Evolutionary conservation across 106 monocot species (phyloP), one percentile per base, ranked within the genome.

Genomic region (Dioscorea dumetorum): DNA sequence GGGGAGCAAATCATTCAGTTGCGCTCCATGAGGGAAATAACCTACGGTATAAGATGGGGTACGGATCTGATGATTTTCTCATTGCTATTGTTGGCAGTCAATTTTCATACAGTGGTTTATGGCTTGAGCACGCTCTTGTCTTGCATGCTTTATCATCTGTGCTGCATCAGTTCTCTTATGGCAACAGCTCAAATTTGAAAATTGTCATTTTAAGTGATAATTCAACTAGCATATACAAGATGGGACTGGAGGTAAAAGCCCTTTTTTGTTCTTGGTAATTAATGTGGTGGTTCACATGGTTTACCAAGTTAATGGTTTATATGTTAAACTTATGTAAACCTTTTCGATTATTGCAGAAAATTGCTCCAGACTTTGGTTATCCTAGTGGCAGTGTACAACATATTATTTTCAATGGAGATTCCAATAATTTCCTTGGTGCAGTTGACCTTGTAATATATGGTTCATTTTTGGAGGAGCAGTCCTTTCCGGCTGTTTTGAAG

Each of bases 401-500:
- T 33, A 70, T 87, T 65, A 41, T 48, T 70, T 13, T 64, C 61
- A 72, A 79, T 70, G 80, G 52, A 66, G 77, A 84, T 56, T 64
- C 64, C 24, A 74, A 24, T 60, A 78, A 65, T 53, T 77, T 87
- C 31, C 88, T 99, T 68, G 61, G 70, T 57, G 75, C 84, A 59
- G 70, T 90, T 51, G 85, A 93, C 66, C 67, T 93, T 70, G 93
- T 93, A 22, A 81, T 99, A 72, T 99, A 99, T 79, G 87, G 84
- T 62, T 93, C 97, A 41, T 93, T 92, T 85, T 87, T 93, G 56
- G 90, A 99, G 60, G 97, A 90, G 73, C 97, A 84, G 33, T 81
- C 87, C 16, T 99, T 99, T 73, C 97, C 97, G 28, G 51, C 82
- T 60, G 62, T 83, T 67, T 73, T 99, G 67, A 28, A 76, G 21